These are phyloP conservation scores for Microdochium nivale DNA, from an alignment of 2,329 filamentous ascomycete genomes.

Conservation along the genomic window DNA sequence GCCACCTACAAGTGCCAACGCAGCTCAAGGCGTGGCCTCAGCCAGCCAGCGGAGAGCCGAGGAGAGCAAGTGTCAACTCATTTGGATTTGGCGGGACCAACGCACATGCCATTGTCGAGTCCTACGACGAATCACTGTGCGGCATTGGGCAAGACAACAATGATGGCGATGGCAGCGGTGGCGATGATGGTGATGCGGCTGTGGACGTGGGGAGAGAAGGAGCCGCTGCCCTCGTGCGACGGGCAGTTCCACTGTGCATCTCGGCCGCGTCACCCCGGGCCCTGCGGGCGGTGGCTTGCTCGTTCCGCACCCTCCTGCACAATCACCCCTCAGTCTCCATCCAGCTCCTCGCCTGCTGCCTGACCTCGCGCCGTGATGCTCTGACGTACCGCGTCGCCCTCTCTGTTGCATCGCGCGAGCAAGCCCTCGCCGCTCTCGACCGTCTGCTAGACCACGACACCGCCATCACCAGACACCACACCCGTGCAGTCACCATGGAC, in stretches of 20 bases:
- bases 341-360: neutral
- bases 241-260: neutral
- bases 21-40: conserved; percentile 9
- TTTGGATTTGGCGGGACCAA: conserved; percentile 18
- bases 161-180: neutral
- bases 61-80: conserved; percentile 11
- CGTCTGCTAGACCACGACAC: conserved; percentile 2
- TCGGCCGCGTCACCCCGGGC: neutral
- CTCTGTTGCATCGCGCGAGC: conserved; percentile 7
- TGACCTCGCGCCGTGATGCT: neutral
- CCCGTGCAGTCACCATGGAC: conserved; percentile 5
- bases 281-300: neutral
- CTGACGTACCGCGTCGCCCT: neutral
- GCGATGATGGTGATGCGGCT: neutral
- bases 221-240: no score
- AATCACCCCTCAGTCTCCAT: neutral
- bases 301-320: neutral
- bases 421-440: conserved; percentile 6
- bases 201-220: neutral
- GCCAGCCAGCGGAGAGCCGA: neutral
- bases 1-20: conserved; percentile 7
- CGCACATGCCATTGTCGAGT: conserved; percentile 13
- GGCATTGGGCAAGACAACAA: conserved; percentile 1
- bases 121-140: conserved; percentile 1
- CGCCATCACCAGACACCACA: conserved; percentile 1